phyloP scores from a whole-genome alignment of 2,329 filamentous ascomycete genomes.

The Penicillium sp. region DNA sequence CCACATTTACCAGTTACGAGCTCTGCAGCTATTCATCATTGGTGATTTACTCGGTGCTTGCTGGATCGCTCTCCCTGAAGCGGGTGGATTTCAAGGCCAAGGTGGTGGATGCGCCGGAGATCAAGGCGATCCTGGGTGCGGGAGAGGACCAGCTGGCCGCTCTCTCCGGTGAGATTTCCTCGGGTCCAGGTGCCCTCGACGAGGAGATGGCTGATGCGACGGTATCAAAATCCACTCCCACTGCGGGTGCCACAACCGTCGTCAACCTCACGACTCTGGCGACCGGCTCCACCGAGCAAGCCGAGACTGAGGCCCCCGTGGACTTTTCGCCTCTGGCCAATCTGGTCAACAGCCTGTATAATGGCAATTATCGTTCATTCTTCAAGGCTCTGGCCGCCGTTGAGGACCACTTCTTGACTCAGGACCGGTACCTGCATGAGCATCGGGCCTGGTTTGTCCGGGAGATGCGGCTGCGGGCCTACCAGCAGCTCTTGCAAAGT shows the following conservation, averaged over 20 bases:
- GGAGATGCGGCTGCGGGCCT: conserved; percentile 94
- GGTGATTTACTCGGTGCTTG: conserved; percentile 91
- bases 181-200: conserved; percentile 70
- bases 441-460: conserved; percentile 96
- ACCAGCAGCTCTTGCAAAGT: conserved; percentile 94
- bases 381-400: conserved; percentile 84
- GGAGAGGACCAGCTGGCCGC: conserved; percentile 82
- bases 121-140: conserved; percentile 91
- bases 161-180: conserved; percentile 70
- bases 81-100: conserved; percentile 98
- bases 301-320: conserved; percentile 72
- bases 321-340: conserved; percentile 86
- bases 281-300: conserved; percentile 56
- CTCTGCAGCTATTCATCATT: conserved; percentile 93
- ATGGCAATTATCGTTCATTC: conserved; percentile 88
- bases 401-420: conserved; percentile 87
- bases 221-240: conserved; percentile 46
- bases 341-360: conserved; percentile 86
- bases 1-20: conserved; percentile 97
- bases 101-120: conserved; percentile 96
- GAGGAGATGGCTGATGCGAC: conserved; percentile 65
- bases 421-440: conserved; percentile 92
- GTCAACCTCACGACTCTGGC: conserved; percentile 87
- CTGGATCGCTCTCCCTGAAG: conserved; percentile 89
- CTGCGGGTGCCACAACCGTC: conserved; percentile 53